Conservation (phyloP, 257 asterid species). For the Petrea volubilis region DNA sequence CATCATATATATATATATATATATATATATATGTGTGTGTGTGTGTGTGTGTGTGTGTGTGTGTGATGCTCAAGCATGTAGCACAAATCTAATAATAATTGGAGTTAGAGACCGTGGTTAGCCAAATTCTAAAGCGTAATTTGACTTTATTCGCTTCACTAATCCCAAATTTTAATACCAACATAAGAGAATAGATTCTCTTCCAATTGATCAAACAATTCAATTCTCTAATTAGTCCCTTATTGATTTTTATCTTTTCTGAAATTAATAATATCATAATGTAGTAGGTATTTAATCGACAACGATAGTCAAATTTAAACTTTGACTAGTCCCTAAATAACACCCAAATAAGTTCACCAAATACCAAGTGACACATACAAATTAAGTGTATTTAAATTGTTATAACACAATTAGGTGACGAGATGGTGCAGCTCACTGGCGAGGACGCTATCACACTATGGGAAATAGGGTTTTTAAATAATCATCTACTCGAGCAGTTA, state of each 20-base stretch:
- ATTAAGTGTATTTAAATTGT: neutral
- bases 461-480: conserved; percentile 24
- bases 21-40: no score
- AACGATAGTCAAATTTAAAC: conserved; percentile 64
- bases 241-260: neutral
- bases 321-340: conserved; percentile 45
- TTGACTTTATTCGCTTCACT: conserved; percentile 36
- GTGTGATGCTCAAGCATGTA: neutral
- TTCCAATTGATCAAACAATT: conserved; percentile 13
- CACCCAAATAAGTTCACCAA: conserved; percentile 39
- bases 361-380: conserved; percentile 34
- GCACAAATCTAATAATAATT: conserved; percentile 10
- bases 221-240: neutral
- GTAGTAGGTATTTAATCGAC: conserved; percentile 55
- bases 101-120: neutral
- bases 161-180: conserved; percentile 2
- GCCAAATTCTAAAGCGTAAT: conserved; percentile 32
- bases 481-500: neutral
- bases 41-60: no score
- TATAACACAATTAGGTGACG: conserved; percentile 38
- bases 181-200: conserved; percentile 22
- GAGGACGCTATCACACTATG: conserved; percentile 4
- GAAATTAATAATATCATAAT: conserved; percentile 35
- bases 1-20: neutral
- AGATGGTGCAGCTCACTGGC: conserved; percentile 24